Percentiles rank a stretch among this genome's conserved stretches.
phyloP scores from a whole-genome alignment of 2,329 filamentous ascomycete species.

The Fusarium graminum region DNA sequence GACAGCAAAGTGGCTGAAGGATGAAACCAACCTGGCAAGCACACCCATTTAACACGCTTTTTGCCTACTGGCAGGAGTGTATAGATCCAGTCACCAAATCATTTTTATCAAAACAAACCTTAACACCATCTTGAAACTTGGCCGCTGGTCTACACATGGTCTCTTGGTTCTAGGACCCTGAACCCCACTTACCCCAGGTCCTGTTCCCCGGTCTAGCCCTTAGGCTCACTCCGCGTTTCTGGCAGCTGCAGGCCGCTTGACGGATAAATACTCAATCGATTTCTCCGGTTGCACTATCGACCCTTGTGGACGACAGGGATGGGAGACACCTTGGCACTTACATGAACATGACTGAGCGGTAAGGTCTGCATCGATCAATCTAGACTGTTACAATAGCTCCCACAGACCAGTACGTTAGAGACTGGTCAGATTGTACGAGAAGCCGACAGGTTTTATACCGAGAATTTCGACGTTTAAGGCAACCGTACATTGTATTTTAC shows the following conservation, averaged over 20 bases:
- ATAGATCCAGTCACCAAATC: constrained; percentile 3
- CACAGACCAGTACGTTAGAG: neutral
- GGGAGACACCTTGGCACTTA: constrained; percentile 2
- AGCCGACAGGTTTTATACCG: neutral
- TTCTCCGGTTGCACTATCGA: constrained; percentile 48
- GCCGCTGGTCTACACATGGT: neutral
- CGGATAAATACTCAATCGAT: constrained; percentile 45
- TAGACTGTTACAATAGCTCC: constrained; percentile 10
- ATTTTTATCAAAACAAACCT: neutral
- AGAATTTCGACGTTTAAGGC: too few relatives aligned
- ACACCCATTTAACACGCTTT: neutral
- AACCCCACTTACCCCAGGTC: constrained; percentile 27
- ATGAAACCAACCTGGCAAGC: constrained; percentile 14
- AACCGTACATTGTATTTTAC: neutral
- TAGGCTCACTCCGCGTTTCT: constrained; percentile 41
- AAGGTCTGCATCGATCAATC: constrained; percentile 11
- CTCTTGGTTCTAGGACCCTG: constrained; percentile 6
- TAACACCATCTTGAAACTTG: neutral
- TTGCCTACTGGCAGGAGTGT: neutral
- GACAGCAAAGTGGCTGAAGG: constrained; percentile 6
- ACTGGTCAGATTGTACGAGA: neutral
- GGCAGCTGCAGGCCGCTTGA: constrained; percentile 30
- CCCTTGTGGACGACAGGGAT: constrained; percentile 35
- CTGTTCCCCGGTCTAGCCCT: constrained; percentile 26
- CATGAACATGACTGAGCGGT: constrained; percentile 7